phyloP scores from a whole-genome alignment of 75 land plant species.

The Isoetes taiwanensis region DNA sequence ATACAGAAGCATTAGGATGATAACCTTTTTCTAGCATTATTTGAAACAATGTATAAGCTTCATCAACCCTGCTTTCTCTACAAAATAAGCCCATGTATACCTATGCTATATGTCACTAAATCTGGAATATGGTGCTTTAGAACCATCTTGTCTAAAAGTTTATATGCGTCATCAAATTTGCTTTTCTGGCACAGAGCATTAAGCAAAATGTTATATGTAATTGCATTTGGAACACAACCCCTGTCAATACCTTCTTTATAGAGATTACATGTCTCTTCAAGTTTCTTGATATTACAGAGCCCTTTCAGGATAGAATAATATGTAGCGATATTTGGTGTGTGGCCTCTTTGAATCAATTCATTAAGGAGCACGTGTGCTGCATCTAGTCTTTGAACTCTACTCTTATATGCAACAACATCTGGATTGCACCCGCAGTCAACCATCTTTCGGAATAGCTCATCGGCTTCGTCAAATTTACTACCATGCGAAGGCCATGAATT shows the following conservation, averaged over 20 bases:
- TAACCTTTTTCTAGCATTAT: too few species aligned
- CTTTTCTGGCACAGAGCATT: slow-evolving; percentile 41
- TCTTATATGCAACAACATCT: slow-evolving; percentile 41
- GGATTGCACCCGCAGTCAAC: slow-evolving; percentile 17
- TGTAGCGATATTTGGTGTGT: slow-evolving; percentile 32
- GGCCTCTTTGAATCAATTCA: slow-evolving; percentile 27
- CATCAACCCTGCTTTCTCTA: too few species aligned
- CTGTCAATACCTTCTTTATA: slow-evolving; percentile 24
- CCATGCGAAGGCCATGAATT: slow-evolving; percentile 25
- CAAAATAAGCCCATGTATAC: too few species aligned
- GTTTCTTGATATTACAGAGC: slow-evolving; percentile 34
- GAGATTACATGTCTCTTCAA: slow-evolving; percentile 18
- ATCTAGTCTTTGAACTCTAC: slow-evolving; percentile 14
- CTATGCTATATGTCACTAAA: too few species aligned
- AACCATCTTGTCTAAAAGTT: slow-evolving; percentile 46
- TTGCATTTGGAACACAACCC: slow-evolving; percentile 34
- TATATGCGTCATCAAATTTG: slow-evolving; percentile 29
- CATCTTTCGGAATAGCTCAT: slow-evolving; percentile 26
- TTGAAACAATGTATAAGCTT: too few species aligned
- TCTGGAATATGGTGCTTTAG: too few species aligned
- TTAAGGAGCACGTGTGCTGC: slow-evolving; percentile 28
- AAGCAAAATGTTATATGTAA: slow-evolving; percentile 30
- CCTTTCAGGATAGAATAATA: slow-evolving; percentile 37
- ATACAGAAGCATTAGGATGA: too few species aligned
- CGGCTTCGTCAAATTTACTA: slow-evolving; percentile 25